Conservation (phyloP, 2,329 filamentous ascomycete genomes). For the Alternaria panax region DNA sequence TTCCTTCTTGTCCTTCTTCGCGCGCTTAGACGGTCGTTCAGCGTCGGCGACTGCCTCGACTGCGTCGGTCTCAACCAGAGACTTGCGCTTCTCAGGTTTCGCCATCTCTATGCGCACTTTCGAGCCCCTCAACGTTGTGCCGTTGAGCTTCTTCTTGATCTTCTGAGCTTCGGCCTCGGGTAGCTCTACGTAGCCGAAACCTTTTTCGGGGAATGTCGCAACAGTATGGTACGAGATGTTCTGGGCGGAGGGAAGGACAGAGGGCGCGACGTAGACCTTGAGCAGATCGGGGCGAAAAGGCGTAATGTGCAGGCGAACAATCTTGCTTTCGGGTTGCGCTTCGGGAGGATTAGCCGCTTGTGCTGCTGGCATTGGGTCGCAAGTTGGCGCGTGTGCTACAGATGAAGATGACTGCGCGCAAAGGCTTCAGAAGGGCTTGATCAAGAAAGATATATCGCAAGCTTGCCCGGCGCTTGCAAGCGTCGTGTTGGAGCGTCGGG, state of each 20-base stretch:
- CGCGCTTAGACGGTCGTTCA: slow-evolving; percentile 59
- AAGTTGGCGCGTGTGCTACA: slow-evolving; percentile 27
- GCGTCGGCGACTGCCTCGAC: slow-evolving; percentile 49
- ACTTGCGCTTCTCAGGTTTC: slow-evolving; percentile 65
- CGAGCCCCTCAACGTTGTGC: slow-evolving; percentile 79
- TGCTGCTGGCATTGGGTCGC: slow-evolving; percentile 45
- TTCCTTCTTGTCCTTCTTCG: slow-evolving; percentile 56
- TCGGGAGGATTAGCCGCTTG: slow-evolving; percentile 32
- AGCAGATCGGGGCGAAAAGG: slow-evolving; percentile 81
- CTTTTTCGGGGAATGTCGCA: slow-evolving; percentile 86
- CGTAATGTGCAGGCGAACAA: slow-evolving; percentile 79
- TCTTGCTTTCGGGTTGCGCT: slow-evolving; percentile 28
- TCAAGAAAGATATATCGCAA: slow-evolving; percentile 6
- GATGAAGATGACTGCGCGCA: slow-evolving; percentile 3
- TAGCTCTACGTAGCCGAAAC: slow-evolving; percentile 89
- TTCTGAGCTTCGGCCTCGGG: slow-evolving; percentile 85
- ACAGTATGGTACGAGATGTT: slow-evolving; percentile 89
- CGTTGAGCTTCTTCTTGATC: slow-evolving; percentile 88
- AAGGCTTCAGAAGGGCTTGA: background rate
- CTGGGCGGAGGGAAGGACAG: slow-evolving; percentile 70
- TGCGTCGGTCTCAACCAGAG: slow-evolving; percentile 46
- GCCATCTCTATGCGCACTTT: slow-evolving; percentile 89
- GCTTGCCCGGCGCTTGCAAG: slow-evolving; percentile 20
- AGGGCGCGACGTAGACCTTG: slow-evolving; percentile 72
- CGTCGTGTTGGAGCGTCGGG: slow-evolving; percentile 19